phyloP scores from a whole-genome alignment of 2,329 filamentous ascomycete species.

The Aphanoascus verrucosus region DNA sequence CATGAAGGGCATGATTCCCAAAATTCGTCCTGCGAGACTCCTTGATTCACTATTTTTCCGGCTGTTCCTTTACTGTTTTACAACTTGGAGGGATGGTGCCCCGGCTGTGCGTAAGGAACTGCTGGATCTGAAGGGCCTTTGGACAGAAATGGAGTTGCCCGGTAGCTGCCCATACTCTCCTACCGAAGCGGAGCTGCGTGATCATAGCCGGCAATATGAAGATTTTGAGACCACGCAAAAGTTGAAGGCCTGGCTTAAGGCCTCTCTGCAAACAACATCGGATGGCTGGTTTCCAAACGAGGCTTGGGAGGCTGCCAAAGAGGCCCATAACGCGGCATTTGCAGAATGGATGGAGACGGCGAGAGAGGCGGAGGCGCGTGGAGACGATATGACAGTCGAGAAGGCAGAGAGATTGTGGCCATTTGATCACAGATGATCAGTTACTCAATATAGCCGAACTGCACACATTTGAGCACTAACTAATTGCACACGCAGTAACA shows the following conservation, averaged over 20 bases:
- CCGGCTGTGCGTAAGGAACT: slow-evolving; percentile 24
- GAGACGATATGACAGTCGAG: slow-evolving; percentile 12
- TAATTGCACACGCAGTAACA: too few relatives aligned
- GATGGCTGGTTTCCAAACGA: slow-evolving; percentile 28
- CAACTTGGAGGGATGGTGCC: slow-evolving; percentile 23
- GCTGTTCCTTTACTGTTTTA: slow-evolving; percentile 25
- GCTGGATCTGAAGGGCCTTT: slow-evolving; percentile 23
- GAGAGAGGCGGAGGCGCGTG: slow-evolving; percentile 8
- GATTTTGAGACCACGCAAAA: slow-evolving; percentile 24
- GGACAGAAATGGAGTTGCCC: slow-evolving; percentile 21
- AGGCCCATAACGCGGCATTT: slow-evolving; percentile 23
- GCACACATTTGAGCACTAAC: too few relatives aligned
- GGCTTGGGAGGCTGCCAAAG: slow-evolving; percentile 22
- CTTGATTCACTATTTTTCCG: slow-evolving; percentile 24
- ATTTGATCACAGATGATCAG: slow-evolving; percentile 12
- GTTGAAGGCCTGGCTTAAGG: slow-evolving; percentile 23
- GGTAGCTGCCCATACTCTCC: slow-evolving; percentile 22
- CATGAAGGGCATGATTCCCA: slow-evolving; percentile 20
- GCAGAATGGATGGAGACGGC: slow-evolving; percentile 22
- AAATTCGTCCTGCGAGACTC: slow-evolving; percentile 20
- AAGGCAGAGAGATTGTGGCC: slow-evolving; percentile 16
- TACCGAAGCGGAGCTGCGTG: slow-evolving; percentile 20
- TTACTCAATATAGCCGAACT: too few relatives aligned
- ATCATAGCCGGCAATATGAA: slow-evolving; percentile 23
- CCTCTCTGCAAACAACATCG: slow-evolving; percentile 22